A percentile compares a stretch with the other conserved stretches of the same genome.
phyloP scores from a whole-genome alignment of 495 filamentous ascomycete genomes.

The Thermothielavioides terrestris region DNA sequence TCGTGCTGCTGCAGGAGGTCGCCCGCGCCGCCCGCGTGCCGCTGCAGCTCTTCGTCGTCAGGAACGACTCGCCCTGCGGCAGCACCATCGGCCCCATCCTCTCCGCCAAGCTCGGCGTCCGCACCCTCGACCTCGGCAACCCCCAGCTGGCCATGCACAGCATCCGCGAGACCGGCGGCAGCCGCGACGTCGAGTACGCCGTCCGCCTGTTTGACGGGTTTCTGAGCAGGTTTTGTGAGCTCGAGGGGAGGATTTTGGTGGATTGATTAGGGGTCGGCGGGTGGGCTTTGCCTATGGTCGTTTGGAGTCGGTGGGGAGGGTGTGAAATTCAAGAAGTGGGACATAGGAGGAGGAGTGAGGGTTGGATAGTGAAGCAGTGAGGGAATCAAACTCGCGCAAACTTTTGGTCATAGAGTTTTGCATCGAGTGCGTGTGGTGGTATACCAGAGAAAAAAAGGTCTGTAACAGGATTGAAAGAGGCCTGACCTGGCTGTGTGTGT shows the following conservation, averaged over 20 bases:
- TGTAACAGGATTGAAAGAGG: too few species aligned
- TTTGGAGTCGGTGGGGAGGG: too few species aligned
- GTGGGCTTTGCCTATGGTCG: too few species aligned
- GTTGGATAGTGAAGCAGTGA: too few species aligned
- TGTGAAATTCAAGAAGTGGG: too few species aligned
- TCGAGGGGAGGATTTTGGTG: constrained; percentile 74
- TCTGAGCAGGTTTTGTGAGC: constrained; percentile 68
- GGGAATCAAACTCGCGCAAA: too few species aligned
- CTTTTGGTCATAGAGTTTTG: too few species aligned
- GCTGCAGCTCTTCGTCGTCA: constrained; percentile 89
- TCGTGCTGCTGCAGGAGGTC: constrained; percentile 81
- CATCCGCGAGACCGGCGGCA: constrained; percentile 85
- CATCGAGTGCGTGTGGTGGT: too few species aligned
- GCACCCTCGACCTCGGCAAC: constrained; percentile 90
- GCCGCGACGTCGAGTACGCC: constrained; percentile 79
- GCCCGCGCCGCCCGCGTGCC: constrained; percentile 64
- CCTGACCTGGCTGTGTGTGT: too few species aligned
- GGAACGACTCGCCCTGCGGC: constrained; percentile 89
- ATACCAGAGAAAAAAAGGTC: too few species aligned
- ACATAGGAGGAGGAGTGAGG: too few species aligned
- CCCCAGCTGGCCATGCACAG: constrained; percentile 97
- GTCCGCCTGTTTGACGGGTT: constrained; percentile 83
- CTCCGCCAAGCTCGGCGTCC: constrained; percentile 68
- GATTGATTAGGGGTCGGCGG: too few species aligned
- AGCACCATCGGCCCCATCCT: constrained; percentile 97